Percentiles rank a stretch among this genome's conserved stretches.
phyloP scores from a whole-genome alignment of 1,139 yeast genomes.

The Kurtzmaniella quercitrusa region DNA sequence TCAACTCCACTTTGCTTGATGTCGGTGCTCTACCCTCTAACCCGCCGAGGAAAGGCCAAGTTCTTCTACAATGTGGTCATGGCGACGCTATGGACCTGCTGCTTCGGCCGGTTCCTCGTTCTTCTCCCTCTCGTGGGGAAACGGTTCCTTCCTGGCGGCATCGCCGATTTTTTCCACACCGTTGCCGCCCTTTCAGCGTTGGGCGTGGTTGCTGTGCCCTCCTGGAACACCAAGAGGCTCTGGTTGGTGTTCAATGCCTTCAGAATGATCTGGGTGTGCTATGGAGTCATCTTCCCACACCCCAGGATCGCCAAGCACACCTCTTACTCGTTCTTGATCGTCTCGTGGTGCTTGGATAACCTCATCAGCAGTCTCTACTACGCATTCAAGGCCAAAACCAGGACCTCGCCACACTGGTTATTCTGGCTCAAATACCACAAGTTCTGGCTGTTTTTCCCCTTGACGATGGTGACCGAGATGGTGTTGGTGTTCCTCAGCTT shows the following conservation, averaged over 20 bases:
- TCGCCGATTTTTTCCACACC: slow-evolving; percentile 59
- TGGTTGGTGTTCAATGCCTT: slow-evolving; percentile 30
- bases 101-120: slow-evolving; percentile 46
- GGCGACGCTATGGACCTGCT: slow-evolving; percentile 48
- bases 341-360: slow-evolving; percentile 41
- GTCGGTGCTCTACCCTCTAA: slow-evolving; percentile 28
- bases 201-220: slow-evolving; percentile 21
- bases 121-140: slow-evolving; percentile 60
- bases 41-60: slow-evolving; percentile 26
- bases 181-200: slow-evolving; percentile 33
- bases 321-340: slow-evolving; percentile 43
- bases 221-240: slow-evolving; percentile 15
- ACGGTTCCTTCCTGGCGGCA: slow-evolving; percentile 62
- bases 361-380: slow-evolving; percentile 43
- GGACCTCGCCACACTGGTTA: slow-evolving; percentile 31
- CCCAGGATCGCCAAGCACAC: slow-evolving; percentile 49
- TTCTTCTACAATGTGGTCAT: slow-evolving; percentile 34
- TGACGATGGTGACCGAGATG: slow-evolving; percentile 47
- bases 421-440: slow-evolving; percentile 38
- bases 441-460: slow-evolving; percentile 42
- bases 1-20: background rate
- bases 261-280: slow-evolving; percentile 40
- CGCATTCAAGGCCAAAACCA: slow-evolving; percentile 41
- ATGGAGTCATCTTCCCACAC: slow-evolving; percentile 42
- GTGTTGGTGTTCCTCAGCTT: slow-evolving; percentile 48